Evolutionary conservation across 2,329 filamentous ascomycete species (phyloP).

Genomic region (Alternaria tenuissima): DNA sequence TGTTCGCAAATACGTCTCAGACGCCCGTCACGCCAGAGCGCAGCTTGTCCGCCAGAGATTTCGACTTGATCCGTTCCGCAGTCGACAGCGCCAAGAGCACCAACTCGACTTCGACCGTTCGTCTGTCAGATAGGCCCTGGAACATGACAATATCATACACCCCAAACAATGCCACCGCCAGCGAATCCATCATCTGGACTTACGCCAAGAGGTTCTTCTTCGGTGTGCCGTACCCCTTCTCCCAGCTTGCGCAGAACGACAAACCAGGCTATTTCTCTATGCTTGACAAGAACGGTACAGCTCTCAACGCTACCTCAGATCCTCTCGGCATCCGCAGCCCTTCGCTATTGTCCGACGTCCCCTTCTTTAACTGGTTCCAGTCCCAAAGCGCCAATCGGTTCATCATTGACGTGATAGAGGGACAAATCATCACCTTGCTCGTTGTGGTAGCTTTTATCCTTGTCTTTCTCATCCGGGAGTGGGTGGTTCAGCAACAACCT

Average conservation of each 20-base stretch:
- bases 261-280: conserved; percentile 31
- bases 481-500: conserved; percentile 97
- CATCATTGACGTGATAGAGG: conserved; percentile 85
- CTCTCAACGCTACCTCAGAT: conserved; percentile 39
- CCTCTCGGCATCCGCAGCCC: conserved; percentile 37
- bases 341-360: conserved; percentile 64
- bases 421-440: conserved; percentile 89
- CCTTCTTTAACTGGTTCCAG: conserved; percentile 59
- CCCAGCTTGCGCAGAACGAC: conserved; percentile 31
- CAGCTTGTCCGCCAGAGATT: conserved; percentile 15
- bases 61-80: conserved; percentile 30
- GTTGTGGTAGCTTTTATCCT: conserved; percentile 95
- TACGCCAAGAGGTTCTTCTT: conserved; percentile 56
- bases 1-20: conserved; percentile 34
- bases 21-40: background rate
- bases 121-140: conserved; percentile 38
- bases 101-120: conserved; percentile 28
- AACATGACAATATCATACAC: conserved; percentile 52
- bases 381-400: conserved; percentile 78
- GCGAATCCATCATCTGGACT: conserved; percentile 57
- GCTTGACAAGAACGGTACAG: conserved; percentile 31
- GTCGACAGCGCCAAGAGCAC: conserved; percentile 29
- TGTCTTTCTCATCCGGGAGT: conserved; percentile 96
- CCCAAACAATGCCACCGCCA: conserved; percentile 47
- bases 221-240: conserved; percentile 35